A percentile compares a stretch with the other conserved stretches of the same genome.
phyloP scores from a whole-genome alignment of 805 yeast genomes.

The Ogataea ganodermae region DNA sequence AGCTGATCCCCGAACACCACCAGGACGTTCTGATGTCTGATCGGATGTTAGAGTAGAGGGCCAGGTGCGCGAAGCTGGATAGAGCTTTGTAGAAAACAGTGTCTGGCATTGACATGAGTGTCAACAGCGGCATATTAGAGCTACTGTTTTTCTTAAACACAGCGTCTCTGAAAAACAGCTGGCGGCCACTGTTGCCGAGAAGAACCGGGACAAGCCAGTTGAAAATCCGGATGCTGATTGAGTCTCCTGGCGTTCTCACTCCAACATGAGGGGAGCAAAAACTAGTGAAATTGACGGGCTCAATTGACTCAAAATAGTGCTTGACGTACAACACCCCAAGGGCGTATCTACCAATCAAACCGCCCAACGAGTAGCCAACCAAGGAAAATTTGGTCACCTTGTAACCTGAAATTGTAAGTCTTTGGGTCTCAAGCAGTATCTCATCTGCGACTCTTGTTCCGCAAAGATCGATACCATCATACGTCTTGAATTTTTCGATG shows the following conservation, averaged over 20 bases:
- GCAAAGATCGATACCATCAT: slow-evolving; percentile 86
- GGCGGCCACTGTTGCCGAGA: slow-evolving; percentile 72
- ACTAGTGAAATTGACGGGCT: slow-evolving; percentile 60
- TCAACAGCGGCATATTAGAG: slow-evolving; percentile 50
- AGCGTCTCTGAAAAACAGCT: slow-evolving; percentile 64
- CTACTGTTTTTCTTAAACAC: slow-evolving; percentile 1
- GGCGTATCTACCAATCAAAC: slow-evolving; percentile 78
- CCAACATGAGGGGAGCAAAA: slow-evolving; percentile 76
- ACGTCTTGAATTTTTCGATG: slow-evolving; percentile 73
- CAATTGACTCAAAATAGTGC: slow-evolving; percentile 52
- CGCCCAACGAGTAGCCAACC: slow-evolving; percentile 89
- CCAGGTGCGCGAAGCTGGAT: slow-evolving; percentile 48
- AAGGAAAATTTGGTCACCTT: slow-evolving; percentile 68
- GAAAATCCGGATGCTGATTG: slow-evolving; percentile 53
- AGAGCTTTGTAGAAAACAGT: slow-evolving; percentile 64
- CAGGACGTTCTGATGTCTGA: slow-evolving; percentile 82
- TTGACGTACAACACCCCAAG: slow-evolving; percentile 66
- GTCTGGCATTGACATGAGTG: slow-evolving; percentile 62
- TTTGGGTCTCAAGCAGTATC: slow-evolving; percentile 45
- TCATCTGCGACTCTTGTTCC: slow-evolving; percentile 76
- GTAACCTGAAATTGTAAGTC: slow-evolving; percentile 21
- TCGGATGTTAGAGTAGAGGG: slow-evolving; percentile 72
- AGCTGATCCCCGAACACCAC: slow-evolving; percentile 77
- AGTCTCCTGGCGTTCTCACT: slow-evolving; percentile 58
- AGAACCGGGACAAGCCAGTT: slow-evolving; percentile 64